Conservation (phyloP, 2,329 filamentous ascomycete species). For the Xylaria sp. region DNA sequence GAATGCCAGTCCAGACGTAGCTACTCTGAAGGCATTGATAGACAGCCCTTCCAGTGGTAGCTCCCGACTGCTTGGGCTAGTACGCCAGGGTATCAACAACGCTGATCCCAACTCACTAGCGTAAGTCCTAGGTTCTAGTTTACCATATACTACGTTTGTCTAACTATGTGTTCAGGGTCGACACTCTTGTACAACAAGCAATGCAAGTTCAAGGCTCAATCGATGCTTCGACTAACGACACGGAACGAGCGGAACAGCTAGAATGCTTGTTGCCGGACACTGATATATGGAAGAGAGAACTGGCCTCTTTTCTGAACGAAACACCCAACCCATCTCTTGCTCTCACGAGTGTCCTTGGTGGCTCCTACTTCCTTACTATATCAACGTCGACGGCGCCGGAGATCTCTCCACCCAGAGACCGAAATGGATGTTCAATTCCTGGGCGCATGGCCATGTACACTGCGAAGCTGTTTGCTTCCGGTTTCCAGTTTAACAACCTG, state of each 20-base stretch:
- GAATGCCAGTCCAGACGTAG: constrained; percentile 43
- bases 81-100: constrained; percentile 58
- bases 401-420: constrained; percentile 55
- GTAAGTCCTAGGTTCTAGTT: constrained; percentile 40
- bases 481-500: constrained; percentile 43
- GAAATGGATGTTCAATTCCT: constrained; percentile 70
- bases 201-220: constrained; percentile 43
- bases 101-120: constrained; percentile 53
- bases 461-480: constrained; percentile 55
- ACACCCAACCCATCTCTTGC: constrained; percentile 66
- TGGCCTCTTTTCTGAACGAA: constrained; percentile 57
- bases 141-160: constrained; percentile 9
- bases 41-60: constrained; percentile 47
- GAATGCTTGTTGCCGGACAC: constrained; percentile 61
- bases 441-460: constrained; percentile 77
- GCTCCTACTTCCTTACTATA: constrained; percentile 67
- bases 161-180: constrained; percentile 44
- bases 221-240: constrained; percentile 39
- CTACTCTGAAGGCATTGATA: constrained; percentile 48
- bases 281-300: constrained; percentile 65
- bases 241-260: constrained; percentile 9
- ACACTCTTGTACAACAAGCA: constrained; percentile 57
- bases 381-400: constrained; percentile 25
- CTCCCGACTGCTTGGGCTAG: constrained; percentile 52
- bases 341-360: constrained; percentile 73